Conservation (phyloP, 345 rosid species). For the Euphorbia lathyris region DNA sequence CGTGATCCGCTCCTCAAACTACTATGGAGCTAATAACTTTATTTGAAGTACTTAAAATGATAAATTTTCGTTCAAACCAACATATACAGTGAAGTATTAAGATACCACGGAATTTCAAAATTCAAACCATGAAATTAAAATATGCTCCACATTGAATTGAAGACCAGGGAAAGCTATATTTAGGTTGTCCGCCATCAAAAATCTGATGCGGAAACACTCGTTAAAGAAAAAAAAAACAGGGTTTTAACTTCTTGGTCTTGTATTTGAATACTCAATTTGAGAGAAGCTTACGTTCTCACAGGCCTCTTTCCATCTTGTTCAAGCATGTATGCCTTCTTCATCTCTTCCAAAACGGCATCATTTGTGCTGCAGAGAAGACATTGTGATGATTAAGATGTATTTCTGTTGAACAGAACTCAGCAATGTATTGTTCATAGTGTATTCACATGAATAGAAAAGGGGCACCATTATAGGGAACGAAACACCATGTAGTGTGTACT, state of each 20-base stretch:
- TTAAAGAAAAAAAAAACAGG: neutral
- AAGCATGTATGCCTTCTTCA: constrained; percentile 77
- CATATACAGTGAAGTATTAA: neutral
- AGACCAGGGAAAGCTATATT: neutral
- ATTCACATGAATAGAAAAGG: neutral
- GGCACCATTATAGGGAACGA: neutral
- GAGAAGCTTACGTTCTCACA: constrained; percentile 19
- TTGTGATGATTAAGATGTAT: neutral
- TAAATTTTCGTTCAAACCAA: neutral
- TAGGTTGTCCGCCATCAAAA: neutral
- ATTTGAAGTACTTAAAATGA: too few relatives aligned
- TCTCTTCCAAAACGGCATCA: constrained; percentile 76
- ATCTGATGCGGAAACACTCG: neutral
- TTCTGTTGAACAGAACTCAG: too few relatives aligned
- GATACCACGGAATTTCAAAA: neutral
- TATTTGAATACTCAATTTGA: neutral
- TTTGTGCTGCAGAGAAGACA: constrained; percentile 60
- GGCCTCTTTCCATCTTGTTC: constrained; percentile 56
- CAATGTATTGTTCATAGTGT: neutral
- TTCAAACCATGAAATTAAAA: neutral
- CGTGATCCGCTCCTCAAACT: too few relatives aligned
- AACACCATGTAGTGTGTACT: neutral
- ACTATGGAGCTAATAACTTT: too few relatives aligned
- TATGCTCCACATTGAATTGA: neutral
- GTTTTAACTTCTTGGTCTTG: too few relatives aligned